Conservation (phyloP, 2,329 filamentous ascomycete genomes). For the Exophiala xenobiotica region DNA sequence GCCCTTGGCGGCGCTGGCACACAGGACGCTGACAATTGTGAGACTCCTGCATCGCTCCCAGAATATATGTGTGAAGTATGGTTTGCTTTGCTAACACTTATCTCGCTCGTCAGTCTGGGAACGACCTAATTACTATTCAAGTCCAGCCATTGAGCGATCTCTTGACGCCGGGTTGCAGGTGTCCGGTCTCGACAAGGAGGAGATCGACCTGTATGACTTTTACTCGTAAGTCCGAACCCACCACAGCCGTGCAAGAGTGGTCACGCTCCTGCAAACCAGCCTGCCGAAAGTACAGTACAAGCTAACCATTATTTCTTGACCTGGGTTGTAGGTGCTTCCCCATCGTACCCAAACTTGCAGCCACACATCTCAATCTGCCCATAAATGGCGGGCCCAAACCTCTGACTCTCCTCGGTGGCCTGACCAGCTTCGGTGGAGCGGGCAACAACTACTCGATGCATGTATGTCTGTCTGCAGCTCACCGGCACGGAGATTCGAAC, state of each 20-base stretch:
- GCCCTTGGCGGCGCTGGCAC: constrained; percentile 64
- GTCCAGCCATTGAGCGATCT: constrained; percentile 58
- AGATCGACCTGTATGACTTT: constrained; percentile 63
- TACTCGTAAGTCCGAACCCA: constrained; percentile 62
- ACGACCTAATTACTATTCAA: constrained; percentile 58
- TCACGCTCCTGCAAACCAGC: too few species aligned
- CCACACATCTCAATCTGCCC: constrained; percentile 57
- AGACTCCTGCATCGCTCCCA: constrained; percentile 23
- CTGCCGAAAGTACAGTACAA: too few species aligned
- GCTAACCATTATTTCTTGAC: too few species aligned
- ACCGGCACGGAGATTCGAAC: too few species aligned
- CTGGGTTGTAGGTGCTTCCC: constrained; percentile 71
- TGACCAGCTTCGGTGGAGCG: constrained; percentile 68
- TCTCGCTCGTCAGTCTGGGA: constrained; percentile 55
- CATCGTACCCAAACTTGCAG: constrained; percentile 67
- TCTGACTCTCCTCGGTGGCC: constrained; percentile 62
- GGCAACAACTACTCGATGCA: constrained; percentile 73
- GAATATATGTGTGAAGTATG: background rate
- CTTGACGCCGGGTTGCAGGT: constrained; percentile 54
- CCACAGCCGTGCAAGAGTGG: too few species aligned
- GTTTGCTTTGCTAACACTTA: constrained; percentile 6
- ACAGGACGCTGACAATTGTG: constrained; percentile 57
- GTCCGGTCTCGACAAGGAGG: constrained; percentile 48
- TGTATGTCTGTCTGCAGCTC: constrained; percentile 39
- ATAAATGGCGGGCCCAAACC: constrained; percentile 49